These are phyloP conservation scores for Talaromyces amestolkiae DNA, from an alignment of 2,329 filamentous ascomycete species.

Conservation along the genomic window DNA sequence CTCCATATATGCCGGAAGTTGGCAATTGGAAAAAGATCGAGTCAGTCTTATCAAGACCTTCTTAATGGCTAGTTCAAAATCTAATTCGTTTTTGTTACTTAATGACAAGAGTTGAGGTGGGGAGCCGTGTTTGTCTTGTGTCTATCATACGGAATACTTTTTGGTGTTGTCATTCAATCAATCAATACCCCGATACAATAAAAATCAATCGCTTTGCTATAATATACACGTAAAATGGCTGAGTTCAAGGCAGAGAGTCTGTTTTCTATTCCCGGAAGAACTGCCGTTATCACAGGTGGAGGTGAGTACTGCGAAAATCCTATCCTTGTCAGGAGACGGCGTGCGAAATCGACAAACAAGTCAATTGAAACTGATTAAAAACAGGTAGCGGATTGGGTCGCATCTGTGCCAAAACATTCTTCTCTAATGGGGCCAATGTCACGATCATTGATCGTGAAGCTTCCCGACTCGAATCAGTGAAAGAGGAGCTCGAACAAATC, in stretches of 20 bases:
- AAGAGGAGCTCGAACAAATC: background rate
- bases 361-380: background rate
- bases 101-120: background rate
- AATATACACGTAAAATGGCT: background rate
- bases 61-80: background rate
- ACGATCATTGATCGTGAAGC: background rate
- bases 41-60: background rate
- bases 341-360: background rate
- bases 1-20: background rate
- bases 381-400: background rate
- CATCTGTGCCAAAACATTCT: background rate
- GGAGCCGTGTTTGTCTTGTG: background rate
- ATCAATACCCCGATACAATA: background rate
- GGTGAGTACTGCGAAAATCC: background rate
- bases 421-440: background rate
- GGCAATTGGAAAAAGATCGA: background rate
- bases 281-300: background rate
- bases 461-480: background rate
- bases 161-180: background rate
- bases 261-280: background rate
- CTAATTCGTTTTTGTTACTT: background rate
- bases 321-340: background rate
- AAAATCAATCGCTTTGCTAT: background rate
- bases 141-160: background rate
- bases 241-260: background rate